Base-by-base conservation (phyloP, 108 stramenopile species). In the Discostella stelligeroides region DNA sequence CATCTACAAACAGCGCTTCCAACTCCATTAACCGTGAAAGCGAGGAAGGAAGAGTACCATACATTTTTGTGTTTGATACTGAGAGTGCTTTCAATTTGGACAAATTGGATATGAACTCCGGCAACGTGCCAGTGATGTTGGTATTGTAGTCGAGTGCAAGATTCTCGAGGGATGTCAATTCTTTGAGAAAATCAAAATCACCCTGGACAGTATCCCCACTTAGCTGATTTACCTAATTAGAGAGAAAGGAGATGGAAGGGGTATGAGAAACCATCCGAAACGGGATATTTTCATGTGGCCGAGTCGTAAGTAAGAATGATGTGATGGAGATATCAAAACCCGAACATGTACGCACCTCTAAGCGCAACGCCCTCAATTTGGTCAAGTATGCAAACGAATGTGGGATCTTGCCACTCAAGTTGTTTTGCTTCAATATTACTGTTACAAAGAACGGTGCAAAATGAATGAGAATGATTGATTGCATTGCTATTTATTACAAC, bases 41-140 rank as follows among this genome's bases (percentile, higher is more conserved):
- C 34, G 46, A 37, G 0, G 53, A 40, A 1, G 74, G 74, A n/a
- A 75, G 38, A 13, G 45, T 45, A 1, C 74, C 74, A 20, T 67
- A 41, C 29, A 75, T 34, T 2, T 43, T 45, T 14, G 45, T 75
- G 14, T 75, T 75, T 0, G 74, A 75, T 0, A 75, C n/a, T n/a
- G 67, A 45, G 25, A 75, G 34, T 7, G 42, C 45, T 7, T 15
- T 7, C 8, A 75, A 55, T 1, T 60, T 23, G 11, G 55, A 10
- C 14, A 75, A 25, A 45, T 29, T 15, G 12, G 66, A 61, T 13
- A 75, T 9, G 25, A 54, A 40, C 17, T 61, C 67, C 0, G 74
- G 74, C n/a, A 75, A 27, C 0, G 74, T 75, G 7, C 74, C 74
- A 15, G 51, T 68, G 30, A 75, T 68, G 13, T 62, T 62, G 4